Evolutionary conservation across 768 basidiomycete genomes (phyloP).

Genomic region (Leccinum rimulosum): DNA sequence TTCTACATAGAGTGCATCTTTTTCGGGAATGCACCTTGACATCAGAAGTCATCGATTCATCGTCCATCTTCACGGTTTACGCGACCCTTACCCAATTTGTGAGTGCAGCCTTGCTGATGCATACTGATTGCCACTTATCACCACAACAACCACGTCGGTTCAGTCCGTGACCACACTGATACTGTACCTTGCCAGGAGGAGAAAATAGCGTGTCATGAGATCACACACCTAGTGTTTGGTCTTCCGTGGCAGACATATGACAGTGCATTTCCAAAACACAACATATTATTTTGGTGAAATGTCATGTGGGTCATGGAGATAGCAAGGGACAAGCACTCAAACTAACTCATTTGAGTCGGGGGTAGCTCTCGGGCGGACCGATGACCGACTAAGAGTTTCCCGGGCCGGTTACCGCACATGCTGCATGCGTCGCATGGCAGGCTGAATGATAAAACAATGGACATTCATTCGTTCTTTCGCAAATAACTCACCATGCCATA

Average conservation of each 20-base stretch:
- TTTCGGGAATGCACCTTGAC: neutral
- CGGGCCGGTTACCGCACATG: neutral
- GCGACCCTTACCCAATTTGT: neutral
- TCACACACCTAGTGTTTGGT: neutral
- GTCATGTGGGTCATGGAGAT: neutral
- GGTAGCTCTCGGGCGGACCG: neutral
- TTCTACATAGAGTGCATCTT: neutral
- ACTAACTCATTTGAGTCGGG: neutral
- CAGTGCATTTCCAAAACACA: neutral
- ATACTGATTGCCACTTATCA: conserved; percentile 2
- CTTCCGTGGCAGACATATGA: neutral
- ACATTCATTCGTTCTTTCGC: neutral
- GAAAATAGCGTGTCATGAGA: neutral
- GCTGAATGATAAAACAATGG: neutral
- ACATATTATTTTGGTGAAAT: neutral
- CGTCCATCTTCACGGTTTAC: neutral
- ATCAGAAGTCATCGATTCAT: neutral
- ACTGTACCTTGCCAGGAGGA: neutral
- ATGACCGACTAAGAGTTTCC: neutral
- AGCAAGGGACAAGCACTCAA: neutral
- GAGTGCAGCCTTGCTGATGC: neutral
- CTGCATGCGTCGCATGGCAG: neutral
- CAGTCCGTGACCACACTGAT: neutral
- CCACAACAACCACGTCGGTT: neutral
- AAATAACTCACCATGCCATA: neutral